Evolutionary conservation across 2,329 filamentous ascomycete species (phyloP), one percentile per base, ranked within the genome.

Genomic region (Scleromitrula shiraiana): DNA sequence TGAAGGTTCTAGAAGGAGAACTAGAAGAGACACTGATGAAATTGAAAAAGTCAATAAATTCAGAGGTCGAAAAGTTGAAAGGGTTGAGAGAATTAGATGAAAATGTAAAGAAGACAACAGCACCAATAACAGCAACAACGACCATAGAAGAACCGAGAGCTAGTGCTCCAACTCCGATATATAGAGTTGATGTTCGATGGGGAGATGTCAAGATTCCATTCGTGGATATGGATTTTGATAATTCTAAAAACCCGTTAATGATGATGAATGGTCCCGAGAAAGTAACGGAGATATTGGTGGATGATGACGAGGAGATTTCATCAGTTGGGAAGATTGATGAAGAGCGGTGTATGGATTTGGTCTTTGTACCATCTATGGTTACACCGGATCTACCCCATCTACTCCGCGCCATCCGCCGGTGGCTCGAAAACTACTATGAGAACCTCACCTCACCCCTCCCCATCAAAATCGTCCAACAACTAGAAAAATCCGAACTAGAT

Each of bases 341-440:
- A 2, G 24, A 32, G 38, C 20, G 9, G 35, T 46, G 35, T 19
- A 46, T 30, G 26, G 26, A 46, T 27, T 12, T 46, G 19, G 8
- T 35, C 15, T 29, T 19, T 23, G 17, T 38, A 27, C 14, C 43
- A n/a, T 29, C 17, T 23, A 9, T 27, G 14, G 20, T 46, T 12
- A 46, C 35, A 5, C 26, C 35, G 9, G 35, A 40, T 15, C 27
- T 39, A 15, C 23, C 24, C 22, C 17, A 39, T 20, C 24, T 46
- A 17, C 24, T 46, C 7, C 39, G 19, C n/a, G 43, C 43, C 5
- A 39, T 46, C 15, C 43, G 43, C 17, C 12, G 30, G 40, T 46
- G 35, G 43, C 14, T 46, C 12, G 35, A 38, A 23, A 7, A 14
- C 19, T 29, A 29, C 10, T 46, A 22, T 4, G 26, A 40, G 5